Evolutionary conservation across 139 green algal genomes (phyloP), one percentile per base, ranked within the genome.

Genomic region (Gonium pectorale): DNA sequence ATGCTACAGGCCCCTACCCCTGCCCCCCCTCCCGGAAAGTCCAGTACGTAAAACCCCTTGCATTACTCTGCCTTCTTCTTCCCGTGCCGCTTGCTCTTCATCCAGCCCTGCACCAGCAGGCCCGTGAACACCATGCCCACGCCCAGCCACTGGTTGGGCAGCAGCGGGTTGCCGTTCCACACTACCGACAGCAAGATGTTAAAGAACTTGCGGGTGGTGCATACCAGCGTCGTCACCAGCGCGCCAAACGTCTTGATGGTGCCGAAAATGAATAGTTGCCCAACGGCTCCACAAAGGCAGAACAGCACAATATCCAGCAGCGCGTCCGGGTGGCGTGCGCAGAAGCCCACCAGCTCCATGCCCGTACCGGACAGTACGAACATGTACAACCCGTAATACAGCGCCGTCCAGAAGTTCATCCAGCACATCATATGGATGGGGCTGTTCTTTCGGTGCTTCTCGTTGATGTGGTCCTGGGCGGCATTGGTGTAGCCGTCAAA

Each of bases 201-300:
- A 90, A 99, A 98, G 88, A 99, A 99, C 93, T 99, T 99, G 68
- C 97, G 92, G 24, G 97, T 99, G 46, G 97, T 99, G 85, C 96
- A 99, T 37, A 99, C 92, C 29, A 98, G 90, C 0, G 95, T 98
- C 87, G 95, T 97, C 43, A 92, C 83, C n/a, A 99, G 87, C 17
- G 93, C 93, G 13, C 97, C 97, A 92, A 99, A 99, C 26, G 71
- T 86, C 81, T 94, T 93, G 90, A 99, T 99, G 37, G 96, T 99
- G 79, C 93, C 92, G 86, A 99, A 99, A 64, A 99, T 99, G 91
- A 99, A 99, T 35, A 99, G 93, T 92, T 99, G 97, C 24, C 96
- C 97, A 35, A 98, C 81, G 0, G 95, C 96, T 56, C 97, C 97
- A 78, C 97, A 99, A 9, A 98, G 46, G 88, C 96, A 99, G 91